Conservation (phyloP, 495 filamentous ascomycete genomes). For the Aspergillus steynii region DNA sequence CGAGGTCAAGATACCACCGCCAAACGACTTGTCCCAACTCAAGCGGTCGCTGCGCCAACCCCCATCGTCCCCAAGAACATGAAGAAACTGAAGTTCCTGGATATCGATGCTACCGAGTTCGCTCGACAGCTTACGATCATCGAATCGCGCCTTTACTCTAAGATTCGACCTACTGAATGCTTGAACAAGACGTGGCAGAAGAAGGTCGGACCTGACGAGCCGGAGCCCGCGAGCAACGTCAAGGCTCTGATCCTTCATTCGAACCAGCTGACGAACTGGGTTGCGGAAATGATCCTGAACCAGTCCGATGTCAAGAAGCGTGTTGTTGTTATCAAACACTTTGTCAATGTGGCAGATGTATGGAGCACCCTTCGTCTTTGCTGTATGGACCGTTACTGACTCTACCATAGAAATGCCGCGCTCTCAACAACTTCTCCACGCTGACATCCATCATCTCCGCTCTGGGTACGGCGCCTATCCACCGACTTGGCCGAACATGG, state of each 20-base stretch:
- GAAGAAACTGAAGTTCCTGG: conserved; percentile 98
- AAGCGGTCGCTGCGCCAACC: conserved; percentile 72
- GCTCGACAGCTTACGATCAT: conserved; percentile 96
- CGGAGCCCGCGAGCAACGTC: conserved; percentile 90
- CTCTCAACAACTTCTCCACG: conserved; percentile 94
- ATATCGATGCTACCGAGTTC: conserved; percentile 95
- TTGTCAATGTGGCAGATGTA: conserved; percentile 93
- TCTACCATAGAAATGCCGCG: conserved; percentile 77
- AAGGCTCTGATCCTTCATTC: conserved; percentile 96
- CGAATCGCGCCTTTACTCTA: conserved; percentile 90
- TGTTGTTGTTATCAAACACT: conserved; percentile 97
- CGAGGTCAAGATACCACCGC: conserved; percentile 83
- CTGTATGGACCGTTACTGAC: conserved; percentile 10
- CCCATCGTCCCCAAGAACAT: conserved; percentile 98
- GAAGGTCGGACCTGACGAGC: conserved; percentile 77
- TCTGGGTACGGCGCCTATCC: conserved; percentile 88
- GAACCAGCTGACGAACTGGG: conserved; percentile 98
- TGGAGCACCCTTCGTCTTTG: background rate
- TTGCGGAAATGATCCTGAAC: conserved; percentile 98
- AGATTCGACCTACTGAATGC: conserved; percentile 93
- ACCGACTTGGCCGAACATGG: conserved; percentile 94
- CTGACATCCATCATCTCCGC: conserved; percentile 98
- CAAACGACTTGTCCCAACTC: conserved; percentile 82
- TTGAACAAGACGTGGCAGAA: conserved; percentile 98
- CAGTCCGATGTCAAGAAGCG: conserved; percentile 93